Conservation (phyloP, 129 eudicot species). For the Heracleum sosnowskyi region DNA sequence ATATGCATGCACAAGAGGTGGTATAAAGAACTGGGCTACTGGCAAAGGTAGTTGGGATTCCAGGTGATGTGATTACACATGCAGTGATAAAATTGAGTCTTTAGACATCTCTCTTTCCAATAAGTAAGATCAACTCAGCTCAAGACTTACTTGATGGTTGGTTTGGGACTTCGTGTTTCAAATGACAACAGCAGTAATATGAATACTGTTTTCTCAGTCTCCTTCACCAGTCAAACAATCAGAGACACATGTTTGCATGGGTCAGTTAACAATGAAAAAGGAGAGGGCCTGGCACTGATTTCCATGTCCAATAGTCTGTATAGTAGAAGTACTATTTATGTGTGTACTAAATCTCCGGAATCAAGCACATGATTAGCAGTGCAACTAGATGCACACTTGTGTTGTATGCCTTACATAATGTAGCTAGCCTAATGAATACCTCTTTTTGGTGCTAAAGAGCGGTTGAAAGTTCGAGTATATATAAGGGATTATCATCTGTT, state of each 20-base stretch:
- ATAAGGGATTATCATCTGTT: too few species aligned
- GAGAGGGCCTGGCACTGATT: constrained; percentile 1
- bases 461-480: too few species aligned
- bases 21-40: neutral
- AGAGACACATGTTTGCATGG: constrained; percentile 6
- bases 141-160: neutral
- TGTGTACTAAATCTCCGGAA: neutral
- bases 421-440: too few species aligned
- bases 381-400: neutral
- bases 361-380: too few species aligned
- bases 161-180: neutral
- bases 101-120: neutral
- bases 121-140: neutral
- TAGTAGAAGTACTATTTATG: too few species aligned
- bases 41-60: neutral
- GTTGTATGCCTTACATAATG: neutral
- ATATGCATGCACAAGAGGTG: neutral
- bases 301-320: neutral
- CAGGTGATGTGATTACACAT: neutral
- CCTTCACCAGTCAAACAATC: neutral
- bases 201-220: neutral
- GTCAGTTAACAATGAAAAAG: neutral
- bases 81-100: neutral
- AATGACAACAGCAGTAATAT: neutral
- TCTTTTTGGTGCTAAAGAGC: too few species aligned